A percentile compares a stretch with the other conserved stretches of the same genome.
phyloP scores from a whole-genome alignment of 257 asterid genomes.

The Nemophila menziesii region DNA sequence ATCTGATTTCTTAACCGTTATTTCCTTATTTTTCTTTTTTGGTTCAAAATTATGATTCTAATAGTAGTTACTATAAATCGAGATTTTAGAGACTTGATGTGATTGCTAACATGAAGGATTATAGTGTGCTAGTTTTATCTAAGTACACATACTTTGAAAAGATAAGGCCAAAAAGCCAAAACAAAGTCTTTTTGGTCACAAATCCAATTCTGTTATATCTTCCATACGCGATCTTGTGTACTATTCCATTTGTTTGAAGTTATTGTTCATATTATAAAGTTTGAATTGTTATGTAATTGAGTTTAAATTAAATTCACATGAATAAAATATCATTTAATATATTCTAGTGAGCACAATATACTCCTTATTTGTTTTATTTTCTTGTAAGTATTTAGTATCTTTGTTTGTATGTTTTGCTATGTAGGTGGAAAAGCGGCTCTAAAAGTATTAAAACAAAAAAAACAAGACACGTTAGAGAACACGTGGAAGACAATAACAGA shows the following conservation, averaged over 20 bases:
- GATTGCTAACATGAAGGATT: too few species aligned
- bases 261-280: too few species aligned
- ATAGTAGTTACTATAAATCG: too few species aligned
- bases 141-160: conserved; percentile 10
- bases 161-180: conserved; percentile 13
- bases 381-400: neutral
- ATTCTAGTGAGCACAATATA: neutral
- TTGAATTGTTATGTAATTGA: too few species aligned
- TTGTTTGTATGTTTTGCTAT: neutral
- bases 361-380: neutral
- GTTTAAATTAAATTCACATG: too few species aligned
- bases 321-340: too few species aligned
- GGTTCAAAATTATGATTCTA: too few species aligned
- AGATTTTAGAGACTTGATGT: too few species aligned
- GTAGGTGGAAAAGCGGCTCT: conserved; percentile 53
- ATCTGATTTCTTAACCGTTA: neutral
- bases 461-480: conserved; percentile 63
- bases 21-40: too few species aligned
- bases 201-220: too few species aligned
- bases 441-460: conserved; percentile 49
- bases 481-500: conserved; percentile 86
- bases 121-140: neutral
- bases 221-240: too few species aligned
- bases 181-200: neutral
- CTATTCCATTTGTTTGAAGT: too few species aligned